phyloP scores from a whole-genome alignment of 2,329 filamentous ascomycete genomes.

The Cladosporium sp. region DNA sequence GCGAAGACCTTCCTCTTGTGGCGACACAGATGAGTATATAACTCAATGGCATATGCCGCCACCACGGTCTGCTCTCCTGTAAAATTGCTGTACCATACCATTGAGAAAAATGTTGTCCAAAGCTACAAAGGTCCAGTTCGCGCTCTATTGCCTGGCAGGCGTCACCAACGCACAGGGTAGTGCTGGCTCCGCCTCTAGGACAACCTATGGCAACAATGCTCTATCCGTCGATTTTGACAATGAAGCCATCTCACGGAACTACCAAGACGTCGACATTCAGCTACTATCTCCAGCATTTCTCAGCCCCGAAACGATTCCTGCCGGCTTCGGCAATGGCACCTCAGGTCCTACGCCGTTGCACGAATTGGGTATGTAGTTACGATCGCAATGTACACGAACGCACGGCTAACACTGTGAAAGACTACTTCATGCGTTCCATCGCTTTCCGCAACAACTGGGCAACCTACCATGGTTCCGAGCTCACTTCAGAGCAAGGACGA shows the following conservation, averaged over 20 bases:
- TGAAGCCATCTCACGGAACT: slow-evolving; percentile 35
- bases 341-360: slow-evolving; percentile 28
- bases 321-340: slow-evolving; percentile 27
- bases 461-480: slow-evolving; percentile 25
- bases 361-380: slow-evolving; percentile 21
- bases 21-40: background rate
- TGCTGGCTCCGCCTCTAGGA: slow-evolving; percentile 5
- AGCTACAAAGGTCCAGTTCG: slow-evolving; percentile 1
- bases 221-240: slow-evolving; percentile 12
- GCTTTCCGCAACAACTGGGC: slow-evolving; percentile 27
- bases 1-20: slow-evolving; percentile 6
- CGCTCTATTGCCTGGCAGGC: slow-evolving; percentile 2
- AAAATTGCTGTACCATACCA: background rate
- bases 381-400: background rate
- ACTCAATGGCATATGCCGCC: background rate
- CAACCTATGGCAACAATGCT: slow-evolving; percentile 16
- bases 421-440: slow-evolving; percentile 26
- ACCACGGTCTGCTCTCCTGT: background rate
- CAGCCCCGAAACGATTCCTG: slow-evolving; percentile 25
- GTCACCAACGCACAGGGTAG: slow-evolving; percentile 2
- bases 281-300: slow-evolving; percentile 30
- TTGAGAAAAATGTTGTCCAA: background rate
- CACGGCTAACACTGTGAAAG: slow-evolving; percentile 28
- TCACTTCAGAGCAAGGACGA: slow-evolving; percentile 27
- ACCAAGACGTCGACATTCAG: slow-evolving; percentile 30